phyloP scores from a whole-genome alignment of 257 asterid species.

The Gentiana dahurica region DNA sequence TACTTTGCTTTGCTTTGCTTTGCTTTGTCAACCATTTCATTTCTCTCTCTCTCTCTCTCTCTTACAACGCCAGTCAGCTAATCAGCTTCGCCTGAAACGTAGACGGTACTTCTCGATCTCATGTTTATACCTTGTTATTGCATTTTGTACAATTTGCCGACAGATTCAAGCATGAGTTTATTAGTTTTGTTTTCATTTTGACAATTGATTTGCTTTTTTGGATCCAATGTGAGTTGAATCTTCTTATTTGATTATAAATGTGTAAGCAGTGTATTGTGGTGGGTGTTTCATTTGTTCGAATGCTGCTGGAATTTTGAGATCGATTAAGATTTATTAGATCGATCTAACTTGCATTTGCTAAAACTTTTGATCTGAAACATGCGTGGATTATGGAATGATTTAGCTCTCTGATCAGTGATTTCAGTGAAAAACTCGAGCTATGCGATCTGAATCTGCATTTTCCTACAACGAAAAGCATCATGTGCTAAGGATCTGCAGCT shows the following conservation, averaged over 20 bases:
- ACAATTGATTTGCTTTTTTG: background rate
- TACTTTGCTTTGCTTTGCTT: background rate
- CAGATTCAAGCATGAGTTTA: background rate
- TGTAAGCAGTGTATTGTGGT: background rate
- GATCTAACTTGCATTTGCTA: conserved; percentile 9
- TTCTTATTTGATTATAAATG: background rate
- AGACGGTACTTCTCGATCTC: background rate
- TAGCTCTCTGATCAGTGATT: conserved; percentile 3
- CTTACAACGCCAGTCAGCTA: conserved; percentile 4
- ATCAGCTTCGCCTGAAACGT: background rate
- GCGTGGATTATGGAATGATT: background rate
- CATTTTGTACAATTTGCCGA: background rate
- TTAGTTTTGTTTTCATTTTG: background rate
- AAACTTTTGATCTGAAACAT: conserved; percentile 10
- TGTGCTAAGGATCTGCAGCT: background rate
- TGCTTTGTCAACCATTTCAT: background rate
- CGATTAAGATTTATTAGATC: background rate
- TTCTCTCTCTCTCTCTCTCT: conserved; percentile 13
- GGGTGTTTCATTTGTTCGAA: no score
- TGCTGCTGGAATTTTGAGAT: no score
- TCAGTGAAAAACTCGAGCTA: background rate
- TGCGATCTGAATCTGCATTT: background rate
- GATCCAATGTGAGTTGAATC: background rate
- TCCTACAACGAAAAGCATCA: conserved; percentile 5
- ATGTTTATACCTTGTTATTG: background rate